Evolutionary conservation across 352 stramenopile genomes (phyloP).

Genomic region (Globisporangium megalacanthum): DNA sequence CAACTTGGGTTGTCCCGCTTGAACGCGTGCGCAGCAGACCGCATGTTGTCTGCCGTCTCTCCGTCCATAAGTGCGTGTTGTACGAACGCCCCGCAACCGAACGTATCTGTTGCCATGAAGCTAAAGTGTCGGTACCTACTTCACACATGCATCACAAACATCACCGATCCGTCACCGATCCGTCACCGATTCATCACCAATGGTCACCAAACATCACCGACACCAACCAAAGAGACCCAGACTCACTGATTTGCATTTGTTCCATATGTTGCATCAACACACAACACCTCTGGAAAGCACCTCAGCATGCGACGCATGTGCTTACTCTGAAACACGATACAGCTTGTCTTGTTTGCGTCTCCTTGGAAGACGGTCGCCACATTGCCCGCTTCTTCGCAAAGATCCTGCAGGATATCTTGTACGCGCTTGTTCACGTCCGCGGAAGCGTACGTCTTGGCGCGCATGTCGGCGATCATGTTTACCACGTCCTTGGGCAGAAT

Average conservation of each 20-base stretch:
- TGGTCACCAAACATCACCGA: not conserved
- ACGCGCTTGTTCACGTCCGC: not conserved
- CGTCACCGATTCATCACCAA: not conserved
- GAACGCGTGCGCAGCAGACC: not conserved
- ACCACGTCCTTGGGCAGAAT: not conserved
- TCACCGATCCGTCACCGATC: not conserved
- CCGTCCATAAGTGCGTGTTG: not conserved
- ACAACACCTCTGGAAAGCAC: not conserved
- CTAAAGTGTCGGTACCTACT: not conserved
- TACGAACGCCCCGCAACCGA: not conserved
- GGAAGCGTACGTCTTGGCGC: not conserved
- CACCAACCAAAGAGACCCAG: not conserved
- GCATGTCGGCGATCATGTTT: not conserved
- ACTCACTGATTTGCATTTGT: not conserved
- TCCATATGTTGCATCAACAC: not conserved
- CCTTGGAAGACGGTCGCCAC: not conserved
- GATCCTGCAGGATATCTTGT: not conserved
- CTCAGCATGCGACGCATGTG: not conserved
- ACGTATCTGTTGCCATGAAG: not conserved
- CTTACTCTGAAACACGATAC: not conserved
- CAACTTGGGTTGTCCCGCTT: conserved; percentile 8
- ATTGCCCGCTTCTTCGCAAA: not conserved
- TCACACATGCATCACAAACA: not conserved
- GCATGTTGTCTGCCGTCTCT: not conserved
- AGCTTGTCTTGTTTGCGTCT: not conserved